phyloP scores from a whole-genome alignment of 2,329 filamentous ascomycete genomes.

The Nigrospora sphaerica region DNA sequence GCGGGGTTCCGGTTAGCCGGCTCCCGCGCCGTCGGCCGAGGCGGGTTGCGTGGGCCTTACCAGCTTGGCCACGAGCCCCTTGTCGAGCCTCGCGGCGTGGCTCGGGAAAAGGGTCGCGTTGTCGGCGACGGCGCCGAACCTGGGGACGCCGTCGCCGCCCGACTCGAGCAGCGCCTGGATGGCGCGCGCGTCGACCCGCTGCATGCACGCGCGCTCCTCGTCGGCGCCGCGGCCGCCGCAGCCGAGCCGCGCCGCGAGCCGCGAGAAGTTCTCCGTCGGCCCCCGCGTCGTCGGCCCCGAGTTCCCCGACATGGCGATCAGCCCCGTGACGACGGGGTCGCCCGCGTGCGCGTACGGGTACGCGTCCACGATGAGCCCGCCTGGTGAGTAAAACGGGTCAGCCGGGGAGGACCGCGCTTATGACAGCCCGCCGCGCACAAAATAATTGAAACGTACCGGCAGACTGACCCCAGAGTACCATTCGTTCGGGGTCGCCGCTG shows the following conservation, averaged over 20 bases:
- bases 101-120: constrained; percentile 7
- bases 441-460: background rate
- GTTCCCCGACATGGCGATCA: constrained; percentile 15
- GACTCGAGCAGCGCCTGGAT: constrained; percentile 8
- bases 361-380: background rate
- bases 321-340: constrained; percentile 26
- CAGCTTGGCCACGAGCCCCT: constrained; percentile 7
- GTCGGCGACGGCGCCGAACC: constrained; percentile 3
- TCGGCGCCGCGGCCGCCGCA: constrained; percentile 11
- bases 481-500: constrained; percentile 1
- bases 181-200: constrained; percentile 6
- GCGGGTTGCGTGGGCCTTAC: no score
- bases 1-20: background rate
- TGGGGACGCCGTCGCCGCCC: constrained; percentile 1
- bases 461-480: constrained; percentile 7
- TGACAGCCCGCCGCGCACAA: no score
- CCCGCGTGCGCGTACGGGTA: constrained; percentile 7
- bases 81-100: constrained; percentile 3
- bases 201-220: constrained; percentile 17
- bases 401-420: background rate
- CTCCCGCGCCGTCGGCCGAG: no score
- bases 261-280: constrained; percentile 16
- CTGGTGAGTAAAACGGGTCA: background rate
- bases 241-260: constrained; percentile 12
- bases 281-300: constrained; percentile 16